Evolutionary conservation across 495 filamentous ascomycete genomes (phyloP), one percentile per base, ranked within the genome.

Genomic region (Penicillium macrosclerotiorum): DNA sequence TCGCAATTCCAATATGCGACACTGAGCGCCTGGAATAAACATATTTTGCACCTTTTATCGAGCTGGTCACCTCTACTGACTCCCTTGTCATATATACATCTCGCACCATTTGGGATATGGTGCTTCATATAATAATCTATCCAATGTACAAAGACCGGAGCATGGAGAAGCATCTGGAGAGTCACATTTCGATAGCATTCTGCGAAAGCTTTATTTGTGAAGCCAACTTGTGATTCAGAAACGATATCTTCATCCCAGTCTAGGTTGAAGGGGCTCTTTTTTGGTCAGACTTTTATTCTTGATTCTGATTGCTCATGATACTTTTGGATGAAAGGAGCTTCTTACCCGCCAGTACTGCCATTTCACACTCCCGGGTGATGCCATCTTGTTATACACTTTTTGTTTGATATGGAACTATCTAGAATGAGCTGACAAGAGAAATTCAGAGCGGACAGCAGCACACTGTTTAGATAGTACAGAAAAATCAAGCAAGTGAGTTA

Each of bases 121-220:
- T 33, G 32, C 0, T 25, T 2, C 5, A 19, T 32, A 30, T 54
- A 42, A 7, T 47, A 37, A 12, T 45, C 11, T 6, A 73, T 22
- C 62, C 63, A 78, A 18, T 69, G 64, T 11, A 69, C 26, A 11
- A 78, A 48, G 3, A 59, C 36, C 1, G 71, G 69, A 0, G 51
- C 48, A 54, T 78, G 72, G 6, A 77, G 45, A 14, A 77, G 58
- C n/a, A 65, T 42, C 36, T 68, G 55, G 9, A 75, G 46, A 11
- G 62, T 51, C 22, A 54, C 59, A 50, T 75, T 71, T 12, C 71
- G 60, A 54, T 77, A 78, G 54, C 74, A 76, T 27, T 14, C 33
- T 17, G 6, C 8, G 2, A 8, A 18, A 12, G 8, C 24, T 29
- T 16, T 31, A 13, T 11, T 6, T 13, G n/a, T 30, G 14, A 27